These are phyloP conservation scores for Beauveria sp. DNA, from an alignment of 2,329 filamentous ascomycete species.

Conservation along the genomic window DNA sequence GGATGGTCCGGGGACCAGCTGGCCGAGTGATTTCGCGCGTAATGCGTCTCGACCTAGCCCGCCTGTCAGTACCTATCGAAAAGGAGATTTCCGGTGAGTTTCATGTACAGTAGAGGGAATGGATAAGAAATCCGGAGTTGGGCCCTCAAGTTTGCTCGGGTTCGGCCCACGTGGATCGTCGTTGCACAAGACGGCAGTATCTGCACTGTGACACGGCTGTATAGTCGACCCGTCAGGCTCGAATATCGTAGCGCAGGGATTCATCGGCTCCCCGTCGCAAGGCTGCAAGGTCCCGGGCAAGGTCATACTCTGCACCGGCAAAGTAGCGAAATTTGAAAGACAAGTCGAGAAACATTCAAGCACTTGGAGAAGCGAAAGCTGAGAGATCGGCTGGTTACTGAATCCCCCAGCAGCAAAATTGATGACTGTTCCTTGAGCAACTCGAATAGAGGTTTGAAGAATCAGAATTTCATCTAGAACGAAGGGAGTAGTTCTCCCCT, in stretches of 20 bases:
- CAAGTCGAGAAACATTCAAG: background rate
- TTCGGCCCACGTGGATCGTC: background rate
- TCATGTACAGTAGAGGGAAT: background rate
- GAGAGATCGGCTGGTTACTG: too few species aligned
- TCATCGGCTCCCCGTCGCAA: background rate
- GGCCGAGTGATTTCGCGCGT: background rate
- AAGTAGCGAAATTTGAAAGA: background rate
- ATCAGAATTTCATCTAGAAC: background rate
- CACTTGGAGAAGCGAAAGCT: background rate
- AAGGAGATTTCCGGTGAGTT: background rate
- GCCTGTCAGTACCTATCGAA: background rate
- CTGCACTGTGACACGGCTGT: background rate
- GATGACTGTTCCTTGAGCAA: background rate
- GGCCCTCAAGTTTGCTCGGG: background rate
- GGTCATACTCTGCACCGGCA: background rate
- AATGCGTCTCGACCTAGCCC: background rate
- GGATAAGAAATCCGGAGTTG: background rate
- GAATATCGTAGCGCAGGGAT: constrained; percentile 3
- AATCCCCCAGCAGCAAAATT: background rate
- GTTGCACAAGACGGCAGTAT: background rate
- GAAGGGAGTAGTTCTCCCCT: too few species aligned
- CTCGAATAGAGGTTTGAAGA: background rate
- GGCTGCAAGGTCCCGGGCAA: background rate
- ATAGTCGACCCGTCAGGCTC: background rate
- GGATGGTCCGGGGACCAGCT: background rate